Base-by-base conservation (phyloP, 73 alveolate genomes). In the Paramecium sexaurelia region DNA sequence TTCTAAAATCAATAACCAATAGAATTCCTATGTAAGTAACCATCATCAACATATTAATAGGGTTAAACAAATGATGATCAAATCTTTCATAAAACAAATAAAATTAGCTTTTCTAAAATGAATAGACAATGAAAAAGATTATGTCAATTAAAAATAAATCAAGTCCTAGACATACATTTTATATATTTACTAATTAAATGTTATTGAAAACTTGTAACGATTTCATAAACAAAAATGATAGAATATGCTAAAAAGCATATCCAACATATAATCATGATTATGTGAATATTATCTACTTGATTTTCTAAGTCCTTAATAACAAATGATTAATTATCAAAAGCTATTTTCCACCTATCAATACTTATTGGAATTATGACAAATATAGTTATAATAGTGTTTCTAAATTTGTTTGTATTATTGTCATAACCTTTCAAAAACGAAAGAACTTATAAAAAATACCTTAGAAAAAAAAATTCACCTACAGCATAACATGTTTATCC, bases 11-110 rank as follows among this genome's bases (percentile, higher is more conserved):
- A 7, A 41, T 19, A 19, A 61, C 32, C 29, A 78, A 13, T 7
- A 78, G 3, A 11, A 78, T 22, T n/a, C 75, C 73, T 1, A 78
- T 11, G 40, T 78, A 78, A 10, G 55, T 9, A 78, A 78, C 51
- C 90, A 78, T 78, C 40, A 39, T 78, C 17, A 78, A 39, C 90
- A 78, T 78, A 45, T 78, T 78, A 7, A 78, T 78, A 10, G 90
- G 90, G 41, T 41, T 78, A 13, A 78, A 78, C 29, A 78, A 78
- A 40, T 78, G 90, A 41, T 78, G 90, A 41, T 20, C 33, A 22
- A 22, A 78, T 20, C 32, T 43, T 78, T 78, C 90, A 19, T 78
- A 41, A 78, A 8, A 39, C 26, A 78, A 41, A 32, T 78, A 78
- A 43, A 78, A 78, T 27, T 78, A 24, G 24, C 90, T 78, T 75